Base-by-base conservation (phyloP, 2,329 filamentous ascomycete genomes). In the Penicillium sclerotigenum region DNA sequence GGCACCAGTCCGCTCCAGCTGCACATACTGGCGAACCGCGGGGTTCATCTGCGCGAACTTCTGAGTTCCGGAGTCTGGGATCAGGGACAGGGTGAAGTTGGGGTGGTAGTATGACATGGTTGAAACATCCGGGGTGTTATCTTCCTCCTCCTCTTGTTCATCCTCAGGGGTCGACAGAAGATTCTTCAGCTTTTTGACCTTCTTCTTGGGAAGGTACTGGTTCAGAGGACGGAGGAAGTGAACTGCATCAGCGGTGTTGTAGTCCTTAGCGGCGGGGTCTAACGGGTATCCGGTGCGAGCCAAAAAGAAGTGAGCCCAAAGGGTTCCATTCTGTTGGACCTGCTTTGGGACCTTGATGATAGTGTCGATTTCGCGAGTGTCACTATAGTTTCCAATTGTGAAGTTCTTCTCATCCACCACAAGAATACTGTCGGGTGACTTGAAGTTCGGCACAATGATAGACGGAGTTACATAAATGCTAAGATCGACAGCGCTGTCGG, bases 221-320 rank as follows among this genome's bases (percentile, higher is more conserved):
- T 92, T 97, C 71, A 99, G 75, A 4, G 93, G 91, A 62, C 89
- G 87, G 47, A 86, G 80, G 71, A 96, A 96, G 71, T 95, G 86
- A 68, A 91, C 91, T 3, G 94, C 92, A 58, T 84, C 87, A 9
- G 82, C 81, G 0, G 85, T 77, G 71, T 95, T 89, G 72, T 90
- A 99, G 56, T 80, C 81, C 0, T 85, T 79, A 54, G 84, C 82
- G 10, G 81, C 81, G 3, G 93, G 93, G 68, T 97, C 93, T 31
- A 96, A 78, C 54, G 83, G 81, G 57, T 84, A 83, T 51, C 92
- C 93, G 10, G 86, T 78, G 62, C 96, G 83, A 11, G 86, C 90
- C 58, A 97, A 79, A 67, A 91, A 96, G 75, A 97, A 95, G 73
- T 99, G 94, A 2, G 90, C 93, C 86, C 90, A 97, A 10, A 99